Evolutionary conservation across 768 basidiomycete genomes (phyloP).

Genomic region (Hygrocybe punicea): DNA sequence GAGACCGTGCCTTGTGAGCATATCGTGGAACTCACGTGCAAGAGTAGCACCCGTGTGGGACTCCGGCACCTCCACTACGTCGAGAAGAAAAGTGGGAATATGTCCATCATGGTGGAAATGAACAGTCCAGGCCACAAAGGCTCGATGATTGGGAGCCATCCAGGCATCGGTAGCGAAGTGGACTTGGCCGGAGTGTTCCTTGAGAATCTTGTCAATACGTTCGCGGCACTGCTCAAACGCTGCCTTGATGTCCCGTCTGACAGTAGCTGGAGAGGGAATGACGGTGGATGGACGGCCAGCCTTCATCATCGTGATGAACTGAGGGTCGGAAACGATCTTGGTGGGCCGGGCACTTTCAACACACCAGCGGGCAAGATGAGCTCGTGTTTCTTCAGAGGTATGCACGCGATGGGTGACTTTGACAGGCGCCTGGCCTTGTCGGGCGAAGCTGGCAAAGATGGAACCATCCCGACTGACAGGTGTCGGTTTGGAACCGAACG

Average conservation of each 20-base stretch:
- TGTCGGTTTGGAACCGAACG: not conserved
- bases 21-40: not conserved
- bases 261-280: not conserved
- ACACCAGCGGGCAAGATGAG: not conserved
- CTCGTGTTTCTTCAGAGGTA: not conserved
- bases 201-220: not conserved
- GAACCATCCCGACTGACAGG: not conserved
- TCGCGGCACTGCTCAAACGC: not conserved
- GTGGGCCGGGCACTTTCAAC: not conserved
- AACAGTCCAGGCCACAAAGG: not conserved
- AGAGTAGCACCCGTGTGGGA: not conserved
- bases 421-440: not conserved
- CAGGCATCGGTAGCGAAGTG: not conserved
- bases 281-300: not conserved
- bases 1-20: not conserved
- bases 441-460: not conserved
- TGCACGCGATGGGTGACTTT: not conserved
- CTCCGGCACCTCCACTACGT: not conserved
- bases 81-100: not conserved
- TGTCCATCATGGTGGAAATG: not conserved
- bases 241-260: not conserved
- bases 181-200: not conserved
- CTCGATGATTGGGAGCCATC: too few relatives aligned
- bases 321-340: not conserved
- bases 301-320: not conserved